These are phyloP conservation scores for Pseudogymnoascus verrucosus DNA, from an alignment of 2,329 filamentous ascomycete species.

Conservation along the genomic window DNA sequence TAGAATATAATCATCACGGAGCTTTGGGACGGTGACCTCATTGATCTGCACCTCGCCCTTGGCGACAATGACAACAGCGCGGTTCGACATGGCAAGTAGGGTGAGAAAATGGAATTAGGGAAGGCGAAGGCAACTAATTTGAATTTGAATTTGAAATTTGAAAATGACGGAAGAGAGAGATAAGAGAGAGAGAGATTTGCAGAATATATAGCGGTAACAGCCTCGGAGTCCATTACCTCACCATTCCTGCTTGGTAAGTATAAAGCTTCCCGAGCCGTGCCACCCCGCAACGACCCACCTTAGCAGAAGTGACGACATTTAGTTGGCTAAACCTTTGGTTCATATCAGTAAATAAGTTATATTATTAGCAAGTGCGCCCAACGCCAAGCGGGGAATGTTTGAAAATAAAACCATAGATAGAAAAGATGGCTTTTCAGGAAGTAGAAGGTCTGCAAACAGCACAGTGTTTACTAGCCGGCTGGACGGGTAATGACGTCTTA, in stretches of 20 bases:
- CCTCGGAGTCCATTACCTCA: neutral
- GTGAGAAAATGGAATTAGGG: neutral
- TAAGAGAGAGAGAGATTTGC: neutral
- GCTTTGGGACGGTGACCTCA: conserved; percentile 21
- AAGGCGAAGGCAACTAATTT: neutral
- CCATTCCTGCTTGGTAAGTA: neutral
- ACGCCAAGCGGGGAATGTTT: neutral
- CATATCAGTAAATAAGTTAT: neutral
- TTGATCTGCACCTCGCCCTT: conserved; percentile 15
- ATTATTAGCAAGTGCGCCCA: neutral
- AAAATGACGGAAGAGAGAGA: neutral
- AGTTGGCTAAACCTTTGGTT: neutral
- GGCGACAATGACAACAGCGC: conserved; percentile 11
- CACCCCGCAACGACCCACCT: neutral
- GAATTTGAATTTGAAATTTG: neutral
- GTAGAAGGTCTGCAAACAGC: neutral
- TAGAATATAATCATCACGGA: conserved; percentile 27
- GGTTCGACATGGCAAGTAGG: conserved; percentile 5
- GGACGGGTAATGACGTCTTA: neutral
- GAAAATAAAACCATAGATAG: neutral
- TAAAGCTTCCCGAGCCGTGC: neutral
- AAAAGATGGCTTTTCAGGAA: neutral
- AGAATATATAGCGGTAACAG: neutral
- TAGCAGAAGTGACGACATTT: neutral
- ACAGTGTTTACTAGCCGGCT: neutral